Evolutionary conservation across 164 flowering plant species (phyloP).

Genomic region (Warburgia ugandensis): DNA sequence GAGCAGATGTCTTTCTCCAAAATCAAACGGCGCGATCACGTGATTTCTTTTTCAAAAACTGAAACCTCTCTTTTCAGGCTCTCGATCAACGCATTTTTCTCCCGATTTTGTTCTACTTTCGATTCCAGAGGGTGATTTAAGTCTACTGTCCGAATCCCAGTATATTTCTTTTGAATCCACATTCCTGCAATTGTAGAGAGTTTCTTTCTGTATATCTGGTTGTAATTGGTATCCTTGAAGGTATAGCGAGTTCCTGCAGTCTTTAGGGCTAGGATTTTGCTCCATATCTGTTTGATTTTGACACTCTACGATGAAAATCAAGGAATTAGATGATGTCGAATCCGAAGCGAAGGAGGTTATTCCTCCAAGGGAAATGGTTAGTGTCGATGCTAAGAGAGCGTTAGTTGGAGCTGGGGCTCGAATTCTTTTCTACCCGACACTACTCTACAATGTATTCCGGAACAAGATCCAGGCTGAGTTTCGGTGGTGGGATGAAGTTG

Average conservation of each 20-base stretch:
- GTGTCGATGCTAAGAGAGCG: constrained; percentile 41
- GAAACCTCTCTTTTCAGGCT: not conserved
- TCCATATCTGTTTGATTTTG: not conserved
- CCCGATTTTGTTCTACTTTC: not conserved
- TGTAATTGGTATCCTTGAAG: too few species aligned
- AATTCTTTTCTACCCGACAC: constrained; percentile 80
- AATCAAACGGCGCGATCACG: too few species aligned
- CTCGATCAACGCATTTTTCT: not conserved
- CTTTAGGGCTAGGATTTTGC: constrained; percentile 1
- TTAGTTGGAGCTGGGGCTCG: constrained; percentile 85
- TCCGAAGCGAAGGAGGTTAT: not conserved
- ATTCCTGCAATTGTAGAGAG: too few species aligned
- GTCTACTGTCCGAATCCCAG: too few species aligned
- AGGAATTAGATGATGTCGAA: constrained; percentile 1
- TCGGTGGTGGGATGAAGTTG: constrained; percentile 90
- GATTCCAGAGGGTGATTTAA: too few species aligned
- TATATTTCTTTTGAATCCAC: too few species aligned
- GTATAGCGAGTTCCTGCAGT: too few species aligned
- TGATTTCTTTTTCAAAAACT: too few species aligned
- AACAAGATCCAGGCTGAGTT: constrained; percentile 71
- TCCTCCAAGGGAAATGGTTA: not conserved
- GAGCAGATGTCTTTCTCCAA: not conserved
- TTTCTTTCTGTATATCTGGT: too few species aligned
- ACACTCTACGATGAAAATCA: not conserved
- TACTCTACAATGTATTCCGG: constrained; percentile 69